Percentiles rank a stretch among this genome's conserved stretches.
These are phyloP conservation scores for Candida tropicalis DNA, from an alignment of 1,139 yeast species.

Conservation along the genomic window DNA sequence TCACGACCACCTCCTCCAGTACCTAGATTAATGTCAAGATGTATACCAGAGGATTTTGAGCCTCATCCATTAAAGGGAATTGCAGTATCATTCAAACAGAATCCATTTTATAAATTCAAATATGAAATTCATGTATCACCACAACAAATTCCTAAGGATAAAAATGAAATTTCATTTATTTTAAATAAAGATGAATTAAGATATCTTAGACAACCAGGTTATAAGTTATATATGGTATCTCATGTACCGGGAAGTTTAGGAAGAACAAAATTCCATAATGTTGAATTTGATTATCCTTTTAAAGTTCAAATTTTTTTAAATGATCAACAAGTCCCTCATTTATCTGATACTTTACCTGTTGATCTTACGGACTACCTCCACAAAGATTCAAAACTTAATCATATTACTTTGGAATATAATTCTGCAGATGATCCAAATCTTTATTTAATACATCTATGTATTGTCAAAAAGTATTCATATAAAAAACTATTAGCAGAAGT, in stretches of 20 bases:
- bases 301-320: constrained; percentile 61
- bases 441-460: constrained; percentile 50
- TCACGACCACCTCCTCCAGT: constrained; percentile 10
- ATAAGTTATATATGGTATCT: constrained; percentile 47
- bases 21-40: constrained; percentile 22
- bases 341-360: constrained; percentile 62
- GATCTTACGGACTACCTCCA: constrained; percentile 54
- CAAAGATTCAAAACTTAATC: constrained; percentile 33
- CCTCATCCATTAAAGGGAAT: constrained; percentile 24
- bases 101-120: constrained; percentile 53
- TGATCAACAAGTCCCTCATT: constrained; percentile 39
- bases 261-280: constrained; percentile 20
- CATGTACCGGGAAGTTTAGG: constrained; percentile 38
- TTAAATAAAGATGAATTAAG: constrained; percentile 40
- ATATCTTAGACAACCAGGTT: constrained; percentile 20
- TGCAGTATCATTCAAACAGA: neutral
- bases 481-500: constrained; percentile 29
- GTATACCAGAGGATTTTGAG: constrained; percentile 33
- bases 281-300: constrained; percentile 55
- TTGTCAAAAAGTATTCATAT: constrained; percentile 51
- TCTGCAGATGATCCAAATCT: constrained; percentile 45
- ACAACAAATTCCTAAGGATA: constrained; percentile 30
- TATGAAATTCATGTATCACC: constrained; percentile 51
- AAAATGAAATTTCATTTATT: constrained; percentile 38
- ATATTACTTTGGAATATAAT: constrained; percentile 48